phyloP scores from a whole-genome alignment of 257 asterid genomes.

The Solanum ahanhuiri region DNA sequence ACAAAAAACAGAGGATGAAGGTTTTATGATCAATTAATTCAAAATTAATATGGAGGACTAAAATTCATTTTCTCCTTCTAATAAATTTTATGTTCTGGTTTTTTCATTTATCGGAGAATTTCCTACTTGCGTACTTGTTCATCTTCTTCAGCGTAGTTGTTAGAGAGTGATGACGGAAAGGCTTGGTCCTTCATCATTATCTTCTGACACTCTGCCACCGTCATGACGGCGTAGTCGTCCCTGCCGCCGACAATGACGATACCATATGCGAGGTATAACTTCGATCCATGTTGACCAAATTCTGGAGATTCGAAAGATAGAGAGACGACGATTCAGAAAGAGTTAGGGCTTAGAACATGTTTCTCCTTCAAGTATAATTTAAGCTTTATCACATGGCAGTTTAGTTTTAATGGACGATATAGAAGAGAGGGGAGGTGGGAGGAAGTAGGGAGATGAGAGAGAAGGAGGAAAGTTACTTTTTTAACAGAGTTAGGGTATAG shows the following conservation, averaged over 20 bases:
- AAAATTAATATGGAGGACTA: not conserved
- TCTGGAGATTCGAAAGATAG: not conserved
- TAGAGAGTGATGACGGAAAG: not conserved
- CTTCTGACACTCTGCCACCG: not conserved
- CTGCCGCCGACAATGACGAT: conserved; percentile 14
- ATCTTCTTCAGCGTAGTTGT: conserved; percentile 16
- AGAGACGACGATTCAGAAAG: conserved; percentile 11
- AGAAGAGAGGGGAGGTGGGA: not conserved
- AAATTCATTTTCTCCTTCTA: not conserved
- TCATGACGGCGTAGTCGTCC: not conserved
- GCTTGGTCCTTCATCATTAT: not conserved
- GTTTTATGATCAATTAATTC: not conserved
- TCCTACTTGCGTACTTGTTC: conserved; percentile 23
- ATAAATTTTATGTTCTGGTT: not conserved
- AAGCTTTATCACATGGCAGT: not conserved
- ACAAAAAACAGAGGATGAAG: not conserved
- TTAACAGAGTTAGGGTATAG: not conserved
- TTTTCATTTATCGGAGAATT: not conserved
- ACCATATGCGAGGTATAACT: conserved; percentile 27
- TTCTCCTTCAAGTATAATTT: not conserved
- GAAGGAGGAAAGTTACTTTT: not conserved
- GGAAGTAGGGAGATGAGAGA: not conserved
- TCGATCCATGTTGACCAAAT: conserved; percentile 27
- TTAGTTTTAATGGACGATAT: not conserved
- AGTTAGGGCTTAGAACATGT: not conserved